These are phyloP conservation scores for Gossypium stocksii DNA, from an alignment of 345 rosid genomes.

Conservation along the genomic window DNA sequence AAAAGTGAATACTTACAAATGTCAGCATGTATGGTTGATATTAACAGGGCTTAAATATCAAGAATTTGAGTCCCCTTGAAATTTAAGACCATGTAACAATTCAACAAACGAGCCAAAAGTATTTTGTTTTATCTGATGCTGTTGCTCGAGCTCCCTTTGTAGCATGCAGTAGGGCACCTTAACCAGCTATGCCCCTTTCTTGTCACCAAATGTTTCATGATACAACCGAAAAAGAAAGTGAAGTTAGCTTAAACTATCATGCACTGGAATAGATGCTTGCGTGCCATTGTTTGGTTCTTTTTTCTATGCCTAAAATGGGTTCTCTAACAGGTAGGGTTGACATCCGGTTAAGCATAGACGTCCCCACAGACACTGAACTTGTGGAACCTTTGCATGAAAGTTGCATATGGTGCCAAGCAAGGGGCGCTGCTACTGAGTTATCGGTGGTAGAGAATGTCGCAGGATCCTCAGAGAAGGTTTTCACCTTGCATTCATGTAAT, in stretches of 20 bases:
- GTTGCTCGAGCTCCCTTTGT: not conserved
- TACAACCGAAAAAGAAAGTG: not conserved
- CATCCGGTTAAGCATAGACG: slow-evolving; percentile 53
- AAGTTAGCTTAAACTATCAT: not conserved
- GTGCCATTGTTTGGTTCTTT: not conserved
- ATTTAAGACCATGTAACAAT: not conserved
- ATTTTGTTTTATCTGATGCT: not conserved
- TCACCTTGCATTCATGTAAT: not conserved
- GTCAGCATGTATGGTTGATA: no score
- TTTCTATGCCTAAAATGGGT: slow-evolving; percentile 4
- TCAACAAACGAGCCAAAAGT: not conserved
- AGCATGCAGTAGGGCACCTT: not conserved
- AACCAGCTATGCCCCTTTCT: not conserved
- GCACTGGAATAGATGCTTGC: not conserved
- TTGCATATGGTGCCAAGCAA: slow-evolving; percentile 77
- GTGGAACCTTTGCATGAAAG: slow-evolving; percentile 77
- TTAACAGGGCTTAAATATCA: no score
- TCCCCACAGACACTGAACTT: slow-evolving; percentile 62
- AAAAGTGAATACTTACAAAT: no score
- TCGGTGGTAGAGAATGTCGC: slow-evolving; percentile 30
- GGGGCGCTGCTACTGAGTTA: slow-evolving; percentile 67
- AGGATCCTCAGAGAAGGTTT: slow-evolving; percentile 63
- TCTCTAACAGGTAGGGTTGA: slow-evolving; percentile 59
- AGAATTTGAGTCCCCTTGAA: not conserved
- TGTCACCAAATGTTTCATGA: not conserved